A percentile compares a stretch with the other conserved stretches of the same genome.
phyloP scores from a whole-genome alignment of 176 grass and related monocot genomes.

The Metroxylon sagu region DNA sequence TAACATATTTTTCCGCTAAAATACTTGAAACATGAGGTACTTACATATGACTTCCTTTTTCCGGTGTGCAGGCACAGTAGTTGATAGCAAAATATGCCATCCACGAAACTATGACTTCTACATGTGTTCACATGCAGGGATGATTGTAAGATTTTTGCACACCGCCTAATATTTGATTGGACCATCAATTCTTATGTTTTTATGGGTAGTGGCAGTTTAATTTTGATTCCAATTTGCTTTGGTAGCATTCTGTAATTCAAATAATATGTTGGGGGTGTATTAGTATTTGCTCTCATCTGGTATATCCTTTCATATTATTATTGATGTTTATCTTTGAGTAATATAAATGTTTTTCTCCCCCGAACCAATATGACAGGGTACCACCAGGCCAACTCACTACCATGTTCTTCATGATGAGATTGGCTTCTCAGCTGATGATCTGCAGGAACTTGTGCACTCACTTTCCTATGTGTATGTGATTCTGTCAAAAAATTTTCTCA shows the following conservation, averaged over 20 bases:
- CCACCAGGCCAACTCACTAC: constrained; percentile 78
- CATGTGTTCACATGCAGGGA: constrained; percentile 81
- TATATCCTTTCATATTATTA: too few relatives aligned
- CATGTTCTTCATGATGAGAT: constrained; percentile 89
- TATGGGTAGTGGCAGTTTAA: not conserved
- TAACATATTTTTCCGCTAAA: too few relatives aligned
- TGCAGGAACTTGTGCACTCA: constrained; percentile 80
- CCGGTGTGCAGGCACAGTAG: constrained; percentile 54
- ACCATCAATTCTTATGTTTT: not conserved
- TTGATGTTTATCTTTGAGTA: too few relatives aligned
- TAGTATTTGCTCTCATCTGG: too few relatives aligned
- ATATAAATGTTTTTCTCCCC: too few relatives aligned
- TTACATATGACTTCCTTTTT: not conserved
- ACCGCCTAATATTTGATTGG: not conserved
- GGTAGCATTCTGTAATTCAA: not conserved
- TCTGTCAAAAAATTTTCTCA: not conserved
- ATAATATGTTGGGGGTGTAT: too few relatives aligned
- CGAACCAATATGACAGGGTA: constrained; percentile 35
- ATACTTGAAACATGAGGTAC: too few relatives aligned
- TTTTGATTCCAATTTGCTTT: not conserved
- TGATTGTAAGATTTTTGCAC: constrained; percentile 56
- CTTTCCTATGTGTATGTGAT: constrained; percentile 81
- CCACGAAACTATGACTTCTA: constrained; percentile 91
- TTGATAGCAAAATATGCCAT: constrained; percentile 78
- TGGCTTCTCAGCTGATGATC: constrained; percentile 56